Evolutionary conservation across 129 eudicot genomes (phyloP).

Genomic region (Apium graveolens): DNA sequence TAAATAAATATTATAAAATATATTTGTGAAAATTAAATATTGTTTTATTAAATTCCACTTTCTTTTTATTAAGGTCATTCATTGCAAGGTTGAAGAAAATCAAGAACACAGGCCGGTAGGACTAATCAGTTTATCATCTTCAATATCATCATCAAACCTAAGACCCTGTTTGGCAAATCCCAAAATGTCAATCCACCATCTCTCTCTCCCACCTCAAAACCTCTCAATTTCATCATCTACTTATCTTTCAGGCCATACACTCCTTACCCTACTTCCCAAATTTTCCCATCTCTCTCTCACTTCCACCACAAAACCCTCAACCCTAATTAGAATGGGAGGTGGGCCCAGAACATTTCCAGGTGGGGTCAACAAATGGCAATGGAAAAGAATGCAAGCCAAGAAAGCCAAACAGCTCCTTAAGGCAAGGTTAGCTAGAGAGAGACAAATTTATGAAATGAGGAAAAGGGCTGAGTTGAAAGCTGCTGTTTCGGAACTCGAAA

Average conservation of each 20-base stretch:
- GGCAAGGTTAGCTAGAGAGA: conserved; percentile 81
- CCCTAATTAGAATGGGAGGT: conserved; percentile 86
- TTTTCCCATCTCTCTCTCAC: conserved; percentile 32
- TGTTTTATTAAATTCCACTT: too few relatives aligned
- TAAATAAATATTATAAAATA: too few relatives aligned
- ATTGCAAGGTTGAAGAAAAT: not conserved
- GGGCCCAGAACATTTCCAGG: conserved; percentile 95
- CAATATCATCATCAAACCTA: not conserved
- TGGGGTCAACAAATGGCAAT: conserved; percentile 93
- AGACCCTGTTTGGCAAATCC: conserved; percentile 1
- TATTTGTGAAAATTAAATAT: too few relatives aligned
- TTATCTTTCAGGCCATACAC: conserved; percentile 16
- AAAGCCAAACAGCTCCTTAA: conserved; percentile 76
- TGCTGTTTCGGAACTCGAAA: conserved; percentile 73
- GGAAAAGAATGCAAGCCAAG: conserved; percentile 88
- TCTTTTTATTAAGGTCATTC: not conserved
- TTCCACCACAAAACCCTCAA: conserved; percentile 24
- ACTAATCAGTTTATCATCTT: not conserved
- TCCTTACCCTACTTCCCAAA: conserved; percentile 16
- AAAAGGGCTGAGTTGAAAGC: conserved; percentile 85
- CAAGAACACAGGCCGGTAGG: not conserved
- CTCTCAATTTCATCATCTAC: conserved; percentile 37
- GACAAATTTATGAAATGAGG: conserved; percentile 89
- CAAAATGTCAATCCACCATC: conserved; percentile 29
- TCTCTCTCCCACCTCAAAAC: conserved; percentile 15